Percentiles rank a stretch among this genome's conserved stretches.
Conservation (phyloP, 352 stramenopile species). For the Thraustotheca clavata region DNA sequence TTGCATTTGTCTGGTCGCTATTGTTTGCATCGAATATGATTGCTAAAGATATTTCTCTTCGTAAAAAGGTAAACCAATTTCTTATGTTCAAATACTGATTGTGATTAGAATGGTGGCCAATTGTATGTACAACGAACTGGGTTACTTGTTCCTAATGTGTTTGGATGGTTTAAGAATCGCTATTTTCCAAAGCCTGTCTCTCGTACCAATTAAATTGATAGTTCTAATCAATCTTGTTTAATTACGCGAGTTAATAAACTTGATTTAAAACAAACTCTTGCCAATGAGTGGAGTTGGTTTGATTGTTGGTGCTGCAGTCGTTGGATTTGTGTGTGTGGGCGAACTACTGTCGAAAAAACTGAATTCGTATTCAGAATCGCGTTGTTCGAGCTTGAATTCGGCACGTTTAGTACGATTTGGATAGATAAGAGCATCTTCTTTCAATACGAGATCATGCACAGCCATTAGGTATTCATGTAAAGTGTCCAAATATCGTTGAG, state of each 20-base stretch:
- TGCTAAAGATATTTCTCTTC: constrained; percentile 18
- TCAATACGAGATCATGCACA: constrained; percentile 67
- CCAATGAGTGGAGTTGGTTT: constrained; percentile 5
- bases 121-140: background rate
- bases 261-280: background rate
- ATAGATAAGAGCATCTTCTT: constrained; percentile 72
- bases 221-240: background rate
- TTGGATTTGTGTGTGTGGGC: no score
- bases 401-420: constrained; percentile 46
- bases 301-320: background rate
- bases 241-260: background rate
- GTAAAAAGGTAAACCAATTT: constrained; percentile 16
- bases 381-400: constrained; percentile 5
- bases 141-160: constrained; percentile 18
- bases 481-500: constrained; percentile 75
- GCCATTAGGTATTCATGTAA: constrained; percentile 66
- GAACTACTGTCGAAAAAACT: constrained; percentile 60
- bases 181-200: background rate
- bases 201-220: background rate
- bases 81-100: background rate
- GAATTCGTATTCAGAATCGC: constrained; percentile 31
- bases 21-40: constrained; percentile 17
- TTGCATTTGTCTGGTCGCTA: constrained; percentile 6
- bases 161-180: background rate
- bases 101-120: background rate